Evolutionary conservation across 164 flowering plant species (phyloP).

Genomic region (Taxillus chinensis): DNA sequence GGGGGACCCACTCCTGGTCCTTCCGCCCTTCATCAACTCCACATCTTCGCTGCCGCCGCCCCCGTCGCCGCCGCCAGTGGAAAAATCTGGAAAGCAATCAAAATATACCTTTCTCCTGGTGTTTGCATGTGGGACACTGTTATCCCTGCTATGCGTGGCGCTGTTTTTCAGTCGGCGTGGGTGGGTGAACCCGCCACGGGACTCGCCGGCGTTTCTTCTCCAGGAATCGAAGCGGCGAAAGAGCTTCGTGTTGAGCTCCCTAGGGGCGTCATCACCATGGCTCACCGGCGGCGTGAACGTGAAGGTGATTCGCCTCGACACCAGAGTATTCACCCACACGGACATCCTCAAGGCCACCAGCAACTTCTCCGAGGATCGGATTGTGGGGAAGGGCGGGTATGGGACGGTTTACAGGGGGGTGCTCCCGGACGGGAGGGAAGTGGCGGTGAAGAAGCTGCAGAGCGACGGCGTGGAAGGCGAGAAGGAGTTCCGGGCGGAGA

Average conservation of each 20-base stretch:
- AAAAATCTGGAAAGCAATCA: conserved; percentile 3
- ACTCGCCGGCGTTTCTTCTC: conserved; percentile 19
- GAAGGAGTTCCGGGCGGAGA: conserved; percentile 71
- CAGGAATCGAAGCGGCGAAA: conserved; percentile 26
- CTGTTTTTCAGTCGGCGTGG: conserved; percentile 19
- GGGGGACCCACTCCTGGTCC: conserved; percentile 51
- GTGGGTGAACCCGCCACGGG: conserved; percentile 18
- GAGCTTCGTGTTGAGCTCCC: conserved; percentile 33
- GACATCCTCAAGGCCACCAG: conserved; percentile 68
- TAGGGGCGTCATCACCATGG: conserved; percentile 39
- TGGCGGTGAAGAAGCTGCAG: conserved; percentile 80
- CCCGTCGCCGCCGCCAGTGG: background rate
- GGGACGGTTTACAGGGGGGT: conserved; percentile 71
- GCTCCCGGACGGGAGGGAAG: conserved; percentile 69
- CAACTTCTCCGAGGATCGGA: conserved; percentile 49
- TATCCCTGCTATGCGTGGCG: conserved; percentile 30
- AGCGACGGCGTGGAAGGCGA: conserved; percentile 80
- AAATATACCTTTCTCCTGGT: conserved; percentile 18
- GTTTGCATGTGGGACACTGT: conserved; percentile 23
- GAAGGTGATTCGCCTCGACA: conserved; percentile 62
- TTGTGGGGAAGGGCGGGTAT: conserved; percentile 74
- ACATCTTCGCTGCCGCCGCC: background rate
- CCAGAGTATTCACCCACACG: conserved; percentile 53
- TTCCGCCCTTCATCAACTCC: conserved; percentile 30
- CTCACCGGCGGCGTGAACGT: conserved; percentile 37